Base-by-base conservation (phyloP, 1,139 yeast species). In the Wickerhamomyces sp. region DNA sequence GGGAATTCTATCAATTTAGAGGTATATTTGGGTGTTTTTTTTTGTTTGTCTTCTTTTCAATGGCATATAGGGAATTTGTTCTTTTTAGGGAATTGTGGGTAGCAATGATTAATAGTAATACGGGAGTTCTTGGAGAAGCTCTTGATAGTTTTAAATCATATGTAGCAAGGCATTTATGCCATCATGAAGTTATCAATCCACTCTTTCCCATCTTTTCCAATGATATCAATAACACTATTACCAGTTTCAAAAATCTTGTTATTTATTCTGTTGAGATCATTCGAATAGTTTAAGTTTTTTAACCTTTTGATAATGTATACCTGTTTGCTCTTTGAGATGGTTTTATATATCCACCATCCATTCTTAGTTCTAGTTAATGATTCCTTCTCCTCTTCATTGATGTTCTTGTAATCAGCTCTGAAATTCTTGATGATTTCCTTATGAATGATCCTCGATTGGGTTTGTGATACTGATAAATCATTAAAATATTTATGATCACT, bases 331-430 rank as follows among this genome's bases (percentile, higher is more conserved):
- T 33, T 34, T 5, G 42, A 42, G 6, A 41, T 37, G 7, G 42
- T 29, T 31, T 47, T 46, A 41, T 50, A 56, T 8, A 55, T 46
- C 60, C 60, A 58, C 60, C 61, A 58, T 1, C 58, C 58, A 40
- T 54, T 54, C 27, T 46, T 46, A 6, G 53, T 51, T 9, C 53
- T 42, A 27, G 44, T 45, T n/a, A 58, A 43, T 34, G 45, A 53
- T 36, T 58, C 62, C n/a, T 41, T 27, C 34, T 47, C 46, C 13
- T 42, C 33, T 23, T 41, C 44, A 4, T 14, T 27, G n/a, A 43
- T 41, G 3, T n/a, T 10, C 27, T 30, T 40, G 14, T 42, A 44
- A 10, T 10, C 44, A 27, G 23, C 23, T 18, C 23, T 18, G 23
- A 18, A 18, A 18, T 18, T 18, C 8, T 27, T 42, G 13, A 55